Base-by-base conservation (phyloP, 495 filamentous ascomycete species). In the Neurospora pannonica region DNA sequence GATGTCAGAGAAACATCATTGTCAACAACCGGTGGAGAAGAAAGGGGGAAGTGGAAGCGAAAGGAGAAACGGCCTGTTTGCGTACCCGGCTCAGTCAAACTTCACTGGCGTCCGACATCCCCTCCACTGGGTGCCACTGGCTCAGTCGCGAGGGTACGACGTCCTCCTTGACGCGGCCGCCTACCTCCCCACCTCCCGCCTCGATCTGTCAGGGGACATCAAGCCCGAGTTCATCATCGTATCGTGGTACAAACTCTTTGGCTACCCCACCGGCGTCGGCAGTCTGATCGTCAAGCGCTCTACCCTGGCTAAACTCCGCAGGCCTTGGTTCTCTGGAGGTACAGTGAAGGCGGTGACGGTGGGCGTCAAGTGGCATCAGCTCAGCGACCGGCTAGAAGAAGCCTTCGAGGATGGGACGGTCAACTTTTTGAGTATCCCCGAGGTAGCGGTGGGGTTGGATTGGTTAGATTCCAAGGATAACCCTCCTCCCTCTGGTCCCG, bases 181-280 rank as follows among this genome's bases (percentile, higher is more conserved):
- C 9, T 85, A 86, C 69, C 83, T 88, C 0, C 84, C 88, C 3
- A 90, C 89, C 9, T 78, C 83, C 1, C 83, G 80, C 7, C 79
- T 91, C 4, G 86, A 90, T 76, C 79, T 92, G 7, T 83, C 83
- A 37, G 28, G 54, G 15, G 79, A 86, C 72, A 70, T 84, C 34
- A 79, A 82, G 21, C 88, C 90, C 17, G 89, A 92, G 48, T 91
- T 91, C 75, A 82, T 83, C 7, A 84, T 83, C 10, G 70, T 90
- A 21, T 88, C 86, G 70, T 89, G 89, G 77, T 91, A 91, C 81
- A 92, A 91, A 77, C 87, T 91, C 8, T 92, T 91, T 75, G 90
- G 90, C 3, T 89, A 88, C 72, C 90, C 89, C 0, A 83, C 81
- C 5, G 87, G 90, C 48, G 82, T 91, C 5, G 90, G 90, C 28